Base-by-base conservation (phyloP, 73 alveolate species). In the Tetrahymena elliotti region DNA sequence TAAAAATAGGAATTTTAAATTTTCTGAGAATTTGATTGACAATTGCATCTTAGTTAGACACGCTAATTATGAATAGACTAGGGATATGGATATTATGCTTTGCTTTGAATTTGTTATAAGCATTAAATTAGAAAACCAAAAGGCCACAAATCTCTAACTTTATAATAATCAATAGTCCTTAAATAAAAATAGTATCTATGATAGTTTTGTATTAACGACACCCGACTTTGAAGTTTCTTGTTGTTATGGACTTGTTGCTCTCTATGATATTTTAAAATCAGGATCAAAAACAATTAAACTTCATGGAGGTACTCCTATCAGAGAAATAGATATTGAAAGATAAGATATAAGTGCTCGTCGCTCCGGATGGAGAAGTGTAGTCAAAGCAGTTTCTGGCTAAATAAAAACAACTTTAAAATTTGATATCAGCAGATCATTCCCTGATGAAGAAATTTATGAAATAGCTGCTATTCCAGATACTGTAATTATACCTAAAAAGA, bases 291-390 rank as follows among this genome's bases (percentile, higher is more conserved):
- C 52, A 11, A 84, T 94, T 37, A 93, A 84, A 11, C 82, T 94
- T 18, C 84, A 88, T 38, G 96, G 96, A 41, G 96, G 96, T 47
- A 93, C 96, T 34, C 96, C 96, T 7, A 38, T 88, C 15, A 94
- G 93, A 88, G 96, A 94, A 27, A 88, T 94, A 27, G 52, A 94
- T 7, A 94, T 94, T 16, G 96, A 94, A 18, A 47, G 84, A 84
- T 39, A 84, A 47, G 96, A 94, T 88, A 52, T 94, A 0, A 83
- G 96, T 52, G 84, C 96, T 13, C 83, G 93, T 41, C 54, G 96
- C n/a, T 84, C 93, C 84, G 96, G 96, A 8, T 94, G 96, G 96
- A 88, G 96, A 92, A 84, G 95, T 2, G 95, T 94, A 18, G 95
- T 94, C 35, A 94, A 94, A 92, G 95, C 96, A n/a, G 39, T 94